Evolutionary conservation across 441 rosid species (phyloP), one percentile per base, ranked within the genome.

Genomic region (Pelargonium fulgidum): DNA sequence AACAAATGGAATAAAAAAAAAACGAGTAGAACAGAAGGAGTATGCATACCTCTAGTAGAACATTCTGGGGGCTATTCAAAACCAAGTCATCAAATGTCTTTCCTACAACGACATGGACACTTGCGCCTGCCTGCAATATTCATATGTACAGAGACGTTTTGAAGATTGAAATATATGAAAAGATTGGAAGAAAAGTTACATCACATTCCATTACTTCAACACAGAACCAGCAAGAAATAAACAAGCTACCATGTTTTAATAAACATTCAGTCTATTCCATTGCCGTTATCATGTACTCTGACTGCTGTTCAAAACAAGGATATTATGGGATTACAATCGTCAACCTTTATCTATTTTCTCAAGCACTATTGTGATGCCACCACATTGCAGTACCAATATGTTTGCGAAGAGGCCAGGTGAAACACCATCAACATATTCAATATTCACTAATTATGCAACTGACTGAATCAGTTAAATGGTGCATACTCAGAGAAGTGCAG

Each of bases 31-130:
- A 50, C 65, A 67, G 29, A 42, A 62, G 0, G 70, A 64, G 12
- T 8, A 69, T 4, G 72, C 81, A 62, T 67, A 89, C 98, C 97
- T 93, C 96, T 52, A 93, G 86, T 82, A 91, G 81, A 74, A 93
- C 84, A 79, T 85, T 87, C 81, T 87, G 70, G 42, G 81, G 82
- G 73, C 85, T 91, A 64, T 72, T 84, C 81, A 91, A 78, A 67
- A 89, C 94, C 77, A 89, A 61, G 52, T 80, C 93, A 47, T 89
- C 91, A 78, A 89, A 87, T 71, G 85, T 85, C 85, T 88, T 91
- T 54, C 97, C 96, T 0, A 89, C 97, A 72, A 85, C 68, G 14
- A 85, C 69, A 79, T 78, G 77, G 70, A 91, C 74, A 19, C 59
- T 87, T 72, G 80, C 76, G 19, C 85, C 83, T 70, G 76, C 82